These are phyloP conservation scores for Usnea hakonensis DNA, from an alignment of 495 filamentous ascomycete species.

Conservation along the genomic window DNA sequence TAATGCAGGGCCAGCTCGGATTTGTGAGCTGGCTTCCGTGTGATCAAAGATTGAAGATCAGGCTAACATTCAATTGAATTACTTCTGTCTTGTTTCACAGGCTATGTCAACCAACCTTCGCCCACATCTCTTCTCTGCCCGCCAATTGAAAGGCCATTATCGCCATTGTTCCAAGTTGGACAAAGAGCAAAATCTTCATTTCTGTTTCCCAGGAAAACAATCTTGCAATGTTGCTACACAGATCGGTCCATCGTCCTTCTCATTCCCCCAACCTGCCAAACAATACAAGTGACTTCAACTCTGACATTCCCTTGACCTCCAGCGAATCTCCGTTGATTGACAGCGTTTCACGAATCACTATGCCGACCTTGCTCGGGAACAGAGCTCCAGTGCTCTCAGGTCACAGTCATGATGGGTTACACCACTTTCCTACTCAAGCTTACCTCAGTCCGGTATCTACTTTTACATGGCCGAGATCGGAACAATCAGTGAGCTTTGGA, in stretches of 20 bases:
- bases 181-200: neutral
- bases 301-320: neutral
- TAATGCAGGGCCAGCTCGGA: neutral
- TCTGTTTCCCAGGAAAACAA: neutral
- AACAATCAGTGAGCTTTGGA: neutral
- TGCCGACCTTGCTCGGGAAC: neutral
- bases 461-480: neutral
- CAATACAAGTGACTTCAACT: neutral
- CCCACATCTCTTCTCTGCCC: neutral
- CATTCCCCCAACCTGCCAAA: neutral
- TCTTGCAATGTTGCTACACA: neutral
- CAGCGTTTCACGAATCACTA: neutral
- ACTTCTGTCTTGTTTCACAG: neutral
- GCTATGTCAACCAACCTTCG: constrained; percentile 2
- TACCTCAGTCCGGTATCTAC: neutral
- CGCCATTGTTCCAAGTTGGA: constrained; percentile 2
- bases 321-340: neutral
- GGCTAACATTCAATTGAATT: constrained; percentile 1
- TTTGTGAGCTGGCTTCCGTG: constrained; percentile 13
- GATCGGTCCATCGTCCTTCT: neutral
- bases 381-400: constrained; percentile 5
- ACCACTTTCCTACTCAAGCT: neutral
- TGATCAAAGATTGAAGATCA: constrained; percentile 9
- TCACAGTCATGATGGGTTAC: neutral
- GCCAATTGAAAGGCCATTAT: constrained; percentile 2